A percentile compares a stretch with the other conserved stretches of the same genome.
phyloP scores from a whole-genome alignment of 2,329 filamentous ascomycete genomes.

The Alternaria conjuncta region DNA sequence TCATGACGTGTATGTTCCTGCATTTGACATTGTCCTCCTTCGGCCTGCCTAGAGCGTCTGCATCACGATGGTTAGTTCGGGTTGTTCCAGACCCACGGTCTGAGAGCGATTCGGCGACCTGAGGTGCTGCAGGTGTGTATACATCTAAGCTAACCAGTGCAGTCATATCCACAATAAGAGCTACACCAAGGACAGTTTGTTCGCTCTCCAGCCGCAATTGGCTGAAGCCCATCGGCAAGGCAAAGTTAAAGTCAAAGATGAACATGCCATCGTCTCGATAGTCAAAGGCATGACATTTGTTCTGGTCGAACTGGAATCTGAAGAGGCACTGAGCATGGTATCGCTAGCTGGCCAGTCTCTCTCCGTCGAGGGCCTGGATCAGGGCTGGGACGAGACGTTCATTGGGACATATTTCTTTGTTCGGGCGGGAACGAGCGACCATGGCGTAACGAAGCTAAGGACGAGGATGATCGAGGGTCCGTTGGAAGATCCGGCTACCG shows the following conservation, averaged over 20 bases:
- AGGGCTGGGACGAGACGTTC: constrained; percentile 62
- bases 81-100: constrained; percentile 13
- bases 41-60: not conserved
- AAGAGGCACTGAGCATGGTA: constrained; percentile 63
- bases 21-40: not conserved
- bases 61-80: not conserved
- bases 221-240: constrained; percentile 23
- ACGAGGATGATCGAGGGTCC: constrained; percentile 66
- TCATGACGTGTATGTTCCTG: constrained; percentile 65
- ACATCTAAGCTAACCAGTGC: constrained; percentile 2
- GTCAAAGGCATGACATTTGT: constrained; percentile 78
- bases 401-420: constrained; percentile 67
- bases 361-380: constrained; percentile 49
- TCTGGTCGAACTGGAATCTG: constrained; percentile 66
- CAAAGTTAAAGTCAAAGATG: constrained; percentile 21
- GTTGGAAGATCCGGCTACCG: constrained; percentile 59
- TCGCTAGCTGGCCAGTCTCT: constrained; percentile 41
- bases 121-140: not conserved
- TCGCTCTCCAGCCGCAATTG: constrained; percentile 47
- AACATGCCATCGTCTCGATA: constrained; percentile 55
- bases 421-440: constrained; percentile 38
- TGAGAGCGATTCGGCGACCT: not conserved
- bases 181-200: constrained; percentile 30
- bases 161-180: constrained; percentile 38
- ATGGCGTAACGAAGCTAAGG: constrained; percentile 52